A percentile compares a stretch with the other conserved stretches of the same genome.
Conservation (phyloP, 345 rosid species). For the Isatis tinctoria region DNA sequence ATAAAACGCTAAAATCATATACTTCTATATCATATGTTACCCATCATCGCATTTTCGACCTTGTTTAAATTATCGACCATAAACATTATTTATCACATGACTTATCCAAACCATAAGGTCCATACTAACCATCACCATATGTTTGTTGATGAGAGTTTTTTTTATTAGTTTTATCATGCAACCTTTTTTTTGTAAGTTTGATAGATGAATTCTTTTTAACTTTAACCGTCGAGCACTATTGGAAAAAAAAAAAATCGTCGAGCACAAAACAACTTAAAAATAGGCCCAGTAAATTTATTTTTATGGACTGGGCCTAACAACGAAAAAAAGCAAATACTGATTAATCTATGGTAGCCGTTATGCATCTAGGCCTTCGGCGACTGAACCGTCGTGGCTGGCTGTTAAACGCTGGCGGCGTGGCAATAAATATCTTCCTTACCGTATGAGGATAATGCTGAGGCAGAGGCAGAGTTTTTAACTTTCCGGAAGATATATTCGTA, state of each 20-base stretch:
- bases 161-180: background rate
- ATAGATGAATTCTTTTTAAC: background rate
- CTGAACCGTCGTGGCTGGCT: conserved; percentile 2
- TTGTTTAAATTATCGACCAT: background rate
- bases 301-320: conserved; percentile 9
- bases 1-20: background rate
- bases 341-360: background rate
- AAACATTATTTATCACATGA: background rate
- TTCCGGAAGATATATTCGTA: background rate
- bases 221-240: background rate
- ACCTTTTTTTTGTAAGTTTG: background rate
- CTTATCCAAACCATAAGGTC: too few species aligned
- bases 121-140: background rate
- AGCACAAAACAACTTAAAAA: background rate
- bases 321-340: background rate
- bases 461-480: background rate
- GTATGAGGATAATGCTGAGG: background rate
- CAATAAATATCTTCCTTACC: background rate
- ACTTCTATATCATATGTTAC: background rate
- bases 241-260: background rate
- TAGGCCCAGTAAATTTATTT: background rate
- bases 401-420: background rate
- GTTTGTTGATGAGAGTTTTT: background rate
- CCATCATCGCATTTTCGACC: background rate
- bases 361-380: background rate